These are phyloP conservation scores for Candida pseudocylindracea DNA, from an alignment of 1,139 yeast genomes.

Conservation along the genomic window DNA sequence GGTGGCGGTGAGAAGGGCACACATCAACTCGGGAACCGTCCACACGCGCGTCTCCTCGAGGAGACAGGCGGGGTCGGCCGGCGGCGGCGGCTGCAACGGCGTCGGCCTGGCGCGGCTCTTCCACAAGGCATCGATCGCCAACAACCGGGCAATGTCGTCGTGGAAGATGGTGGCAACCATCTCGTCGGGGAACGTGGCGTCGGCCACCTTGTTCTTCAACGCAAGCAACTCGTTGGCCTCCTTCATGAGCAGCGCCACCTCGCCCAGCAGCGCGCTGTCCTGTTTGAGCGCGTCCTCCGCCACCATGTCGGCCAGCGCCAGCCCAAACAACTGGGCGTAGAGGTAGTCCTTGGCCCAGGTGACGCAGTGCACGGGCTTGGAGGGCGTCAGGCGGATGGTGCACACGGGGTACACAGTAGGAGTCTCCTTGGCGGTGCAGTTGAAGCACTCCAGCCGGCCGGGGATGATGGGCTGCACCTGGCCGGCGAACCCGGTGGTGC, in stretches of 20 bases:
- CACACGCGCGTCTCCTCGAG: conserved; percentile 38
- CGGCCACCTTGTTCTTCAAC: conserved; percentile 17
- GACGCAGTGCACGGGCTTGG: conserved; percentile 87
- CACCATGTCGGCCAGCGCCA: conserved; percentile 15
- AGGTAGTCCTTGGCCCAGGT: conserved; percentile 95
- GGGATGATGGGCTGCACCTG: conserved; percentile 86
- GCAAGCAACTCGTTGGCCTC: conserved; percentile 64
- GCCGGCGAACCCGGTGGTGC: conserved; percentile 88
- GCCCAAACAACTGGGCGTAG: conserved; percentile 60
- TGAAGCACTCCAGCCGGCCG: conserved; percentile 74
- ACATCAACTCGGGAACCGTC: conserved; percentile 40
- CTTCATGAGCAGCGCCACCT: conserved; percentile 40
- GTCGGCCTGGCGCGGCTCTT: conserved; percentile 42
- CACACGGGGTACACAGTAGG: conserved; percentile 92
- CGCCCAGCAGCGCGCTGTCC: conserved; percentile 37
- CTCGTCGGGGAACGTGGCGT: conserved; percentile 10
- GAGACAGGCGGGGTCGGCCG: conserved; percentile 7
- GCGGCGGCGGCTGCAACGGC: conserved; percentile 18
- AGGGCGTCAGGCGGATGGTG: conserved; percentile 90
- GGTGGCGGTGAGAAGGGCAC: conserved; percentile 31
- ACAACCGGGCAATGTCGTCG: conserved; percentile 53
- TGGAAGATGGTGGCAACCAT: conserved; percentile 36
- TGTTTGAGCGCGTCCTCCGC: conserved; percentile 16
- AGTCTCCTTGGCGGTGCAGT: conserved; percentile 68
- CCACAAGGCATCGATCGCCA: conserved; percentile 62